These are phyloP conservation scores for Exophiala sp. DNA, from an alignment of 2,329 filamentous ascomycete genomes.

Conservation along the genomic window DNA sequence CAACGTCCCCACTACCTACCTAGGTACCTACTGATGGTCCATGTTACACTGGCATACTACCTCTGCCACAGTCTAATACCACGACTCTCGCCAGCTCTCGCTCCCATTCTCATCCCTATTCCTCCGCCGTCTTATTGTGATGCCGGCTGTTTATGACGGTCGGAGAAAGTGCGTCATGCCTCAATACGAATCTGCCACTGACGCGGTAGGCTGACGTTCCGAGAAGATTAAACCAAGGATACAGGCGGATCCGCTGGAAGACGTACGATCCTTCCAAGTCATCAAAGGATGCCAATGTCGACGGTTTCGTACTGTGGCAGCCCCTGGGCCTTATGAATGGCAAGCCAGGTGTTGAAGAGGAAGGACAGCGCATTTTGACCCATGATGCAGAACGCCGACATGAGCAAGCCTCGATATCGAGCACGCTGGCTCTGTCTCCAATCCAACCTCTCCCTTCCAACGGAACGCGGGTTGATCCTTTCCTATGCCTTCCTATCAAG, in stretches of 20 bases:
- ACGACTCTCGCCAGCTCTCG: no score
- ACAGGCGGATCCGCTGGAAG: conserved; percentile 21
- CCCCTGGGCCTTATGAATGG: conserved; percentile 4
- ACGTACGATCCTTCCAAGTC: conserved; percentile 17
- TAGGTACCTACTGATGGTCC: no score
- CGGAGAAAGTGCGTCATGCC: not conserved
- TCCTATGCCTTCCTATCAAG: conserved; percentile 21
- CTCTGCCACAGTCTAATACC: no score
- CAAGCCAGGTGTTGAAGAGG: not conserved
- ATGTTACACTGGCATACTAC: no score
- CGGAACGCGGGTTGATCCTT: conserved; percentile 21
- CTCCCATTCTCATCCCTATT: not conserved
- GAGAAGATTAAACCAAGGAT: not conserved
- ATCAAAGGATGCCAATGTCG: not conserved
- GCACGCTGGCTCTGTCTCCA: conserved; percentile 6
- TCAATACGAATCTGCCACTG: not conserved
- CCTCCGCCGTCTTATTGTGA: not conserved
- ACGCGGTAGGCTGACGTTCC: conserved; percentile 1
- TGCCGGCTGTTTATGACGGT: not conserved
- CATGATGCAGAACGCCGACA: not conserved
- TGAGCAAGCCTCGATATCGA: not conserved
- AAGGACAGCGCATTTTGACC: not conserved
- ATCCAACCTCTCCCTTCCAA: conserved; percentile 21
- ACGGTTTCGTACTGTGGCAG: conserved; percentile 18
- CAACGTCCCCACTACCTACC: no score